Evolutionary conservation across 331 rosid genomes (phyloP).

Genomic region (Prunus yedoensis): DNA sequence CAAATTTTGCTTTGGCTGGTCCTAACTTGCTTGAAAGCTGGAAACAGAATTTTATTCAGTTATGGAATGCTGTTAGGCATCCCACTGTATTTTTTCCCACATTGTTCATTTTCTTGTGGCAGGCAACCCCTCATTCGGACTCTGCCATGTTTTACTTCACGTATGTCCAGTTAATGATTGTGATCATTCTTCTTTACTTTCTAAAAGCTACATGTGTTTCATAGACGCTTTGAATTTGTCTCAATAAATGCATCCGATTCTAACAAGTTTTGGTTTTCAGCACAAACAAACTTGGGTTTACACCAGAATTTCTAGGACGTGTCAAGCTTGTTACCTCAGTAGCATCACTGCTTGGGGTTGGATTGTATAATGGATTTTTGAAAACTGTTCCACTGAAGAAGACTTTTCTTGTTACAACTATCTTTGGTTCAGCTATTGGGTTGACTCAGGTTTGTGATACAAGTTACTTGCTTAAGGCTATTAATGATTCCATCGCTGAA

Average conservation of each 20-base stretch:
- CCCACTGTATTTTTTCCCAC: conserved; percentile 84
- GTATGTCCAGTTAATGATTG: conserved; percentile 50
- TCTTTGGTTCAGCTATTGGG: conserved; percentile 81
- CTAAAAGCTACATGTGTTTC: conserved; percentile 13
- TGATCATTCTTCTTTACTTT: conserved; percentile 18
- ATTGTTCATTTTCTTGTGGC: conserved; percentile 92
- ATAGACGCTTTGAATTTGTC: not conserved
- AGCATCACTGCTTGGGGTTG: conserved; percentile 92
- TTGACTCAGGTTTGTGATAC: conserved; percentile 79
- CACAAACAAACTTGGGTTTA: conserved; percentile 90
- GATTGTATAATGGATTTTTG: conserved; percentile 86
- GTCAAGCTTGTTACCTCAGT: conserved; percentile 94
- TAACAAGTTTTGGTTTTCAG: conserved; percentile 35
- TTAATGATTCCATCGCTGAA: not conserved
- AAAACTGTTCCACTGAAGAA: conserved; percentile 74
- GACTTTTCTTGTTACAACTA: conserved; percentile 70
- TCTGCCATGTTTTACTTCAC: conserved; percentile 94
- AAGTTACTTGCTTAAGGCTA: conserved; percentile 2
- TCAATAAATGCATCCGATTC: not conserved
- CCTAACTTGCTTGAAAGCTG: conserved; percentile 63
- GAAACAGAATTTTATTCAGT: conserved; percentile 59
- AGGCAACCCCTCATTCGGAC: conserved; percentile 97
- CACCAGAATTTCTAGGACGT: conserved; percentile 88
- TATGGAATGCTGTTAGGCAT: conserved; percentile 76
- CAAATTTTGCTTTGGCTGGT: conserved; percentile 35